Conservation (phyloP, 345 rosid genomes). For the Boechera retrofracta region DNA sequence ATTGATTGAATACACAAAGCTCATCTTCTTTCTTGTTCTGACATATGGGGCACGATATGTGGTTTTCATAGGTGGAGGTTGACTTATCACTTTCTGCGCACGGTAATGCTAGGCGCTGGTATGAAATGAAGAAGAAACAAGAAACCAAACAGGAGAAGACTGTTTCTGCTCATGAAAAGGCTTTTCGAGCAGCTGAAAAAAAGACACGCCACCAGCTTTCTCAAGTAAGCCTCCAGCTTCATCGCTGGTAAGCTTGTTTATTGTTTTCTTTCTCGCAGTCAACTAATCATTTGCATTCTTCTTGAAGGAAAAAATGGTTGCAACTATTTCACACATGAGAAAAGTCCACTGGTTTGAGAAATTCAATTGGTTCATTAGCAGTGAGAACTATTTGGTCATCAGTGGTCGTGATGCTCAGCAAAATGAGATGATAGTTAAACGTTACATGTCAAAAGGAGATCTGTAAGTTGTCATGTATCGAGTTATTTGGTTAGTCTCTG, state of each 20-base stretch:
- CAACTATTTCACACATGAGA: conserved; percentile 90
- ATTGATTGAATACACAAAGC: conserved; percentile 1
- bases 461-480: conserved; percentile 58
- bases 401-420: conserved; percentile 99
- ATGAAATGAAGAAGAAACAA: conserved; percentile 92
- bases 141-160: conserved; percentile 97
- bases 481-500: conserved; percentile 16
- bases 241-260: background rate
- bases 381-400: conserved; percentile 89
- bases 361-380: conserved; percentile 97
- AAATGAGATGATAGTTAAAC: conserved; percentile 97
- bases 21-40: conserved; percentile 20
- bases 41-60: conserved; percentile 9
- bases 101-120: conserved; percentile 95
- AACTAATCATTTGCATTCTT: conserved; percentile 28
- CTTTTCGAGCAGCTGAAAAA: conserved; percentile 97
- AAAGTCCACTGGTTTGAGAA: conserved; percentile 99
- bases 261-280: conserved; percentile 2
- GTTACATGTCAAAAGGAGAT: conserved; percentile 98
- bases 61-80: conserved; percentile 76
- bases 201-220: conserved; percentile 92
- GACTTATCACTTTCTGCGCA: conserved; percentile 96
- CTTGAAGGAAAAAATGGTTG: conserved; percentile 81
- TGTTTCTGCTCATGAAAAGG: conserved; percentile 87
- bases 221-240: conserved; percentile 58